Evolutionary conservation across 441 rosid species (phyloP).

Genomic region (Aleurites moluccanus): DNA sequence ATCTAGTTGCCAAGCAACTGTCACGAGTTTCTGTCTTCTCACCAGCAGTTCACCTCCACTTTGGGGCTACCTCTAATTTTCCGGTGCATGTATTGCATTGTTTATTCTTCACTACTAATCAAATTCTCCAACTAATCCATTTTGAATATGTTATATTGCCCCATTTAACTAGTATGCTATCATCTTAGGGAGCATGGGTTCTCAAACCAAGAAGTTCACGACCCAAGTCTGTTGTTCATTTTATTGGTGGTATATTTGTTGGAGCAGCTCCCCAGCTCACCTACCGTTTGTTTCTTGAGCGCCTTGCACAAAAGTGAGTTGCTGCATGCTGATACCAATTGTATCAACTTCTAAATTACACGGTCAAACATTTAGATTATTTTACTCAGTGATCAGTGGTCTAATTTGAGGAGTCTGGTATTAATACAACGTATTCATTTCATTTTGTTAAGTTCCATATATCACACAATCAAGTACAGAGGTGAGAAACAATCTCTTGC

Average conservation of each 20-base stretch:
- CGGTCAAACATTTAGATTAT: constrained; percentile 7
- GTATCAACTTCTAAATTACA: neutral
- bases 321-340: neutral
- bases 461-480: neutral
- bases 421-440: constrained; percentile 5
- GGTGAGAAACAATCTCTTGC: neutral
- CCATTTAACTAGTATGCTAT: constrained; percentile 5
- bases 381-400: neutral
- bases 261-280: constrained; percentile 99
- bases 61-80: too few relatives aligned
- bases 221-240: constrained; percentile 83
- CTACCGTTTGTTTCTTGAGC: constrained; percentile 91
- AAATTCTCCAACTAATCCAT: neutral
- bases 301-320: constrained; percentile 82
- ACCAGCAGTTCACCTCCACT: too few relatives aligned
- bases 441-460: neutral
- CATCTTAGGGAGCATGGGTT: constrained; percentile 86
- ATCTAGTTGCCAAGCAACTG: too few relatives aligned
- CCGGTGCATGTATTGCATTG: neutral
- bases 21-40: too few relatives aligned
- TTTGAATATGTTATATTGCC: neutral
- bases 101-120: neutral
- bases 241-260: constrained; percentile 90
- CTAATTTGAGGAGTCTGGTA: neutral
- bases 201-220: constrained; percentile 63